phyloP scores from a whole-genome alignment of 192 early-diverging fungal species.

The Gigaspora rosea region DNA sequence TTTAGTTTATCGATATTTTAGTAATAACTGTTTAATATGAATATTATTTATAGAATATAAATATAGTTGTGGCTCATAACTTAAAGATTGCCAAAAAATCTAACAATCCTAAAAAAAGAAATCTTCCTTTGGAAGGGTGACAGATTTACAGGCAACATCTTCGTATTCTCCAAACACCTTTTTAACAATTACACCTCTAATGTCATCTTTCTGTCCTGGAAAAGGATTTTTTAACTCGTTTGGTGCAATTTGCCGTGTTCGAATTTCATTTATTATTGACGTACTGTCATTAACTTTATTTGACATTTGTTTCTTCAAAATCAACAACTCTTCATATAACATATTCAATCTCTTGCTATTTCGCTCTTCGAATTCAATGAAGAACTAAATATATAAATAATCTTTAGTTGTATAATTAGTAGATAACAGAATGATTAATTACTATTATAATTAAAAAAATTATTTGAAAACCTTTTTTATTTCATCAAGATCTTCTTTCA shows the following conservation, averaged over 20 bases:
- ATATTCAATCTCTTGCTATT: too few species aligned
- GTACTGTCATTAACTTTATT: neutral
- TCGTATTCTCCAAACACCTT: neutral
- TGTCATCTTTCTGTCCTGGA: neutral
- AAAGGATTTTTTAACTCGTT: neutral
- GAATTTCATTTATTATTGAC: too few species aligned
- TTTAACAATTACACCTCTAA: neutral
- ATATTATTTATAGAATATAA: too few species aligned
- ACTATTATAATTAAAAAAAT: neutral
- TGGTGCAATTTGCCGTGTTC: neutral
- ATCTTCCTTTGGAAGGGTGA: neutral
- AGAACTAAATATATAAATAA: neutral
- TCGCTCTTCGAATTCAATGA: neutral
- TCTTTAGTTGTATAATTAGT: neutral
- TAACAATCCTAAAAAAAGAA: too few species aligned
- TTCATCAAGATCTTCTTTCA: conserved; percentile 7
- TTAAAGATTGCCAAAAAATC: too few species aligned
- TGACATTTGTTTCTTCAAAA: too few species aligned
- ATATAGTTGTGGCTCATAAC: too few species aligned
- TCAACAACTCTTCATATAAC: too few species aligned
- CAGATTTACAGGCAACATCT: conserved; percentile 11
- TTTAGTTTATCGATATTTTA: too few species aligned
- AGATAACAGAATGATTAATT: neutral
- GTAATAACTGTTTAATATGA: too few species aligned
- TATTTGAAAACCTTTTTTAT: neutral